phyloP scores from a whole-genome alignment of 495 filamentous ascomycete species.

The Friedmanniomyces simplex region DNA sequence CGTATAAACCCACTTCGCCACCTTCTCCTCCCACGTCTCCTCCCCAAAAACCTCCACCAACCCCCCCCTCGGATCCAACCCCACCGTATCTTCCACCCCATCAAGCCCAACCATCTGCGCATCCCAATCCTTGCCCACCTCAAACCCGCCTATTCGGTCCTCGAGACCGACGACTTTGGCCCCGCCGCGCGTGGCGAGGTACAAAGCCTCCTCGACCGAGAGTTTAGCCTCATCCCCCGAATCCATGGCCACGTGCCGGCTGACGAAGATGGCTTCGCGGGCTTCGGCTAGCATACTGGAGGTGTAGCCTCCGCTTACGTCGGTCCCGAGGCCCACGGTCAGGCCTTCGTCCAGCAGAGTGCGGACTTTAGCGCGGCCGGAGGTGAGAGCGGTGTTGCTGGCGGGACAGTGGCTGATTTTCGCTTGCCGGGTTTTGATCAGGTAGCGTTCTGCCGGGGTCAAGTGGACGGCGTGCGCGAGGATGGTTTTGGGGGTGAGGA shows the following conservation, averaged over 20 bases:
- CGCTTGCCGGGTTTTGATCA: conserved; percentile 49
- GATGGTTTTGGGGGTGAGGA: conserved; percentile 64
- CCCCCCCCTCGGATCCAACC: conserved; percentile 19
- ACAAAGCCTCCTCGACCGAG: conserved; percentile 76
- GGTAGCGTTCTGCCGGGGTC: conserved; percentile 45
- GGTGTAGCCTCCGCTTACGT: conserved; percentile 78
- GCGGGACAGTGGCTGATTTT: conserved; percentile 81
- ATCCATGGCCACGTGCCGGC: conserved; percentile 51
- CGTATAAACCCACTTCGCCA: conserved; percentile 83
- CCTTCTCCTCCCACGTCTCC: conserved; percentile 63
- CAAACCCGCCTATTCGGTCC: conserved; percentile 62
- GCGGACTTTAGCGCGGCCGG: conserved; percentile 62
- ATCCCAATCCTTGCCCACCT: conserved; percentile 82
- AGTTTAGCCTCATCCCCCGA: conserved; percentile 46
- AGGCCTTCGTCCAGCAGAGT: conserved; percentile 63
- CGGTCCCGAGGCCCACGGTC: conserved; percentile 75
- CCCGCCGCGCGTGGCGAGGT: conserved; percentile 71
- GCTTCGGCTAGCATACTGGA: conserved; percentile 68
- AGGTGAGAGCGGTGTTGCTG: conserved; percentile 68
- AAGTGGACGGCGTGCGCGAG: conserved; percentile 83
- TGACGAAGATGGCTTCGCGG: conserved; percentile 65
- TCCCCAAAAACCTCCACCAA: conserved; percentile 78
- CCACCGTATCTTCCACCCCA: conserved; percentile 12
- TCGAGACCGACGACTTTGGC: conserved; percentile 65
- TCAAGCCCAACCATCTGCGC: conserved; percentile 63